phyloP scores from a whole-genome alignment of 1,284 basidiomycete genomes.

The Marasmius sp. region DNA sequence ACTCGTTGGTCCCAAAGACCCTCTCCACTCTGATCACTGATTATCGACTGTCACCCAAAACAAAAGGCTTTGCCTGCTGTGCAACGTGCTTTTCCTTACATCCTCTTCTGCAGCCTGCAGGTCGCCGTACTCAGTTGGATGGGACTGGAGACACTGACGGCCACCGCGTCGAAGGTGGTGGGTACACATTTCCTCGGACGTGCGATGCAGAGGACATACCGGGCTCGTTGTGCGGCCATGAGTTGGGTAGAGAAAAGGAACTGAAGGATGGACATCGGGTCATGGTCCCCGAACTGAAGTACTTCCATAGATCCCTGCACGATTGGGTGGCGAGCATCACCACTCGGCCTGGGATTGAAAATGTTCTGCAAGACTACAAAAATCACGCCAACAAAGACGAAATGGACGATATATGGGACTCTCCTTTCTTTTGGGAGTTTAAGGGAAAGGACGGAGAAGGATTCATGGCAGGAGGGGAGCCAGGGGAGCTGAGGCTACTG shows the following conservation, averaged over 20 bases:
- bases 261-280: not conserved
- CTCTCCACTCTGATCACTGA: not conserved
- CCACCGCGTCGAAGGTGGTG: not conserved
- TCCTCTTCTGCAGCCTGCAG: not conserved
- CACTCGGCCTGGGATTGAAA: not conserved
- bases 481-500: not conserved
- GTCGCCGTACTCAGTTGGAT: not conserved
- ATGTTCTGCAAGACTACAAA: not conserved
- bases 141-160: not conserved
- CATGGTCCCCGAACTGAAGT: not conserved
- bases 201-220: not conserved
- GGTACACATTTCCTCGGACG: not conserved
- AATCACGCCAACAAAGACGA: not conserved
- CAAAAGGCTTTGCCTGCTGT: not conserved
- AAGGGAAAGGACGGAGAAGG: not conserved
- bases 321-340: not conserved
- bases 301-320: not conserved
- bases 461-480: not conserved
- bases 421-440: constrained; percentile 1
- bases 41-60: not conserved
- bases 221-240: not conserved
- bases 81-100: not conserved
- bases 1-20: not conserved
- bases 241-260: not conserved
- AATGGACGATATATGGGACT: constrained; percentile 5